Conservation (phyloP, 2,329 filamentous ascomycete species). For the Escovopsis sp. region DNA sequence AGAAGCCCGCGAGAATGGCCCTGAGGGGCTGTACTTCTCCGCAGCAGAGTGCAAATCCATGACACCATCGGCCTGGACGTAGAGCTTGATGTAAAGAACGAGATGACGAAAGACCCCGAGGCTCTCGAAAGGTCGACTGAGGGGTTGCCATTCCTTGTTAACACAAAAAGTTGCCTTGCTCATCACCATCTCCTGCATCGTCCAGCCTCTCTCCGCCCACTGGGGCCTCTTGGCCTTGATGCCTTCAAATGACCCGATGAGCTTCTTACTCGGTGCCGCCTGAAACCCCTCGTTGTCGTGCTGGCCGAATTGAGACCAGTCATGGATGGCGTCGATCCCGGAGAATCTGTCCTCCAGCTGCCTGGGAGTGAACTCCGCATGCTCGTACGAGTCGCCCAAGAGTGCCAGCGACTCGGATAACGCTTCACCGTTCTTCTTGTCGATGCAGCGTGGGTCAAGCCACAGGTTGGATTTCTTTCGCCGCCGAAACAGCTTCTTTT, state of each 20-base stretch:
- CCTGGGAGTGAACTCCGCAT: conserved; percentile 1
- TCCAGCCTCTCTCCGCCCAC: conserved; percentile 3
- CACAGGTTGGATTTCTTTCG: neutral
- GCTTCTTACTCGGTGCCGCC: neutral
- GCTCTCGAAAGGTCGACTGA: conserved; percentile 2
- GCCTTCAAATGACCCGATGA: neutral
- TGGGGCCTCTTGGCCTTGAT: neutral
- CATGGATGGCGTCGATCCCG: neutral
- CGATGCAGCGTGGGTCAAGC: conserved; percentile 1
- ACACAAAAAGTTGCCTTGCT: conserved; percentile 4
- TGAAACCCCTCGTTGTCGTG: too few species aligned
- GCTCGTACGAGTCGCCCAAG: conserved; percentile 1
- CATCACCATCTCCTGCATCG: conserved; percentile 4
- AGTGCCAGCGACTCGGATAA: conserved; percentile 1
- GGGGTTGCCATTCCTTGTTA: conserved; percentile 2
- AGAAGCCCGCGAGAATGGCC: too few species aligned
- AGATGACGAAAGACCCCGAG: conserved; percentile 1
- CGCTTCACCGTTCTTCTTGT: neutral
- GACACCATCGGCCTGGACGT: too few species aligned
- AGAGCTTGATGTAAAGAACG: conserved; percentile 2
- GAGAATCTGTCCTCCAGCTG: conserved; percentile 1
- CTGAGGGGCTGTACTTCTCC: neutral
- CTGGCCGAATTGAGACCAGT: neutral
- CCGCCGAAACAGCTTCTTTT: neutral
- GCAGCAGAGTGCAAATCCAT: too few species aligned